Conservation (phyloP, 768 basidiomycete species). For the Phanerodontia chrysosporium region DNA sequence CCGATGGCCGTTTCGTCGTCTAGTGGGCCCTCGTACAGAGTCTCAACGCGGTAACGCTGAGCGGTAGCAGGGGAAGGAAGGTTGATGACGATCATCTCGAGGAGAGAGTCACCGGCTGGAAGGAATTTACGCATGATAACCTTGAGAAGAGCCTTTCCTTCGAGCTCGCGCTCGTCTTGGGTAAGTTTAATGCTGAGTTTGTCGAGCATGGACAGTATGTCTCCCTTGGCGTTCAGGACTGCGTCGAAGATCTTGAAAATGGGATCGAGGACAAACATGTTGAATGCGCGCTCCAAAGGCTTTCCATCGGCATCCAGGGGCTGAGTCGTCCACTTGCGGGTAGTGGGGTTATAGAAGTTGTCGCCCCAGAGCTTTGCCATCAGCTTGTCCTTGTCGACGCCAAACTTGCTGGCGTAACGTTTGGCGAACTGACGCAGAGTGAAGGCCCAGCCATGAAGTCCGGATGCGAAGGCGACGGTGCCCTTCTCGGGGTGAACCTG, state of each 20-base stretch:
- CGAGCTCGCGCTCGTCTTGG: slow-evolving; percentile 85
- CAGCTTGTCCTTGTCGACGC: slow-evolving; percentile 98
- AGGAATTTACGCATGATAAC: slow-evolving; percentile 99
- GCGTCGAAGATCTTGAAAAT: slow-evolving; percentile 98
- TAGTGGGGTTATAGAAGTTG: slow-evolving; percentile 97
- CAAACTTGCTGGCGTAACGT: slow-evolving; percentile 97
- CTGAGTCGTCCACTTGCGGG: slow-evolving; percentile 93
- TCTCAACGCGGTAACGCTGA: slow-evolving; percentile 98
- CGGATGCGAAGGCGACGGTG: slow-evolving; percentile 97
- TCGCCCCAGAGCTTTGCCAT: slow-evolving; percentile 98
- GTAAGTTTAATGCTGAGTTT: slow-evolving; percentile 93
- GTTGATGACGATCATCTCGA: slow-evolving; percentile 99
- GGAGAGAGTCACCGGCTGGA: slow-evolving; percentile 94
- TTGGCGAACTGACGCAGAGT: slow-evolving; percentile 95
- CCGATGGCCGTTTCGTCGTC: slow-evolving; percentile 99
- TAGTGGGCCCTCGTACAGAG: slow-evolving; percentile 99
- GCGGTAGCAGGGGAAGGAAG: slow-evolving; percentile 96
- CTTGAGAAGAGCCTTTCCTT: slow-evolving; percentile 95
- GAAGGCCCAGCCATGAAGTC: slow-evolving; percentile 99
- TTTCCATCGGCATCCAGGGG: slow-evolving; percentile 74
- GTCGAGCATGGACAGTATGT: slow-evolving; percentile 82
- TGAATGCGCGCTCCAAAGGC: slow-evolving; percentile 94
- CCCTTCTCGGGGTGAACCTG: slow-evolving; percentile 99
- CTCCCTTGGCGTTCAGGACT: slow-evolving; percentile 99
- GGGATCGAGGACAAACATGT: slow-evolving; percentile 96